phyloP scores from a whole-genome alignment of 495 filamentous ascomycete genomes.

The Lichina pygmaea region DNA sequence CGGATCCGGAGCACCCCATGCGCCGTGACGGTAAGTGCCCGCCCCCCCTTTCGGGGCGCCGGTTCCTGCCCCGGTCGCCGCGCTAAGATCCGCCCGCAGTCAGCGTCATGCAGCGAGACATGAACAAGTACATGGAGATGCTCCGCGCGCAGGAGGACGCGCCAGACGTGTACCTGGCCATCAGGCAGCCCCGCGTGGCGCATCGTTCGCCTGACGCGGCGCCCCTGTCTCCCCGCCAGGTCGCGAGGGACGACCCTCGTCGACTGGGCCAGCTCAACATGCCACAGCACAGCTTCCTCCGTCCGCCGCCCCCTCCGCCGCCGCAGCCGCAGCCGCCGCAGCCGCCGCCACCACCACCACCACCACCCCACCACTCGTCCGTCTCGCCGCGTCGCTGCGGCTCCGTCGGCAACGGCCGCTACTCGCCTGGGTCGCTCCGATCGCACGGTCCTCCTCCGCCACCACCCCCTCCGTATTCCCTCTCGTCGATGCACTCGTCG shows the following conservation, averaged over 20 bases:
- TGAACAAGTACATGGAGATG: constrained; percentile 60
- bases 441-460: constrained; percentile 38
- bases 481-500: constrained; percentile 48
- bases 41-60: neutral
- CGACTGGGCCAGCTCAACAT: constrained; percentile 23
- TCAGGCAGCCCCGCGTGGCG: constrained; percentile 49
- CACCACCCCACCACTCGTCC: constrained; percentile 23
- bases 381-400: constrained; percentile 60
- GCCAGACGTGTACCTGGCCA: constrained; percentile 46
- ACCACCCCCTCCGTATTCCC: constrained; percentile 35
- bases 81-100: constrained; percentile 20
- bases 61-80: too few relatives aligned
- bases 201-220: constrained; percentile 39
- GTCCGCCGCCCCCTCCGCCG: constrained; percentile 44
- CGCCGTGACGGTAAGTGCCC: constrained; percentile 30
- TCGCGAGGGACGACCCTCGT: constrained; percentile 62
- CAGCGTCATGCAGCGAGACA: constrained; percentile 51
- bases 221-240: constrained; percentile 76
- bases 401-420: constrained; percentile 47
- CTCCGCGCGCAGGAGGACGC: constrained; percentile 44
- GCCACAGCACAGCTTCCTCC: constrained; percentile 27
- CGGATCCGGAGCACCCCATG: constrained; percentile 21
- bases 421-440: constrained; percentile 49
- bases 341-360: too few relatives aligned
- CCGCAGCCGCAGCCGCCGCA: too few relatives aligned